Base-by-base conservation (phyloP, 495 filamentous ascomycete genomes). In the Diplogelasinospora grovesii region DNA sequence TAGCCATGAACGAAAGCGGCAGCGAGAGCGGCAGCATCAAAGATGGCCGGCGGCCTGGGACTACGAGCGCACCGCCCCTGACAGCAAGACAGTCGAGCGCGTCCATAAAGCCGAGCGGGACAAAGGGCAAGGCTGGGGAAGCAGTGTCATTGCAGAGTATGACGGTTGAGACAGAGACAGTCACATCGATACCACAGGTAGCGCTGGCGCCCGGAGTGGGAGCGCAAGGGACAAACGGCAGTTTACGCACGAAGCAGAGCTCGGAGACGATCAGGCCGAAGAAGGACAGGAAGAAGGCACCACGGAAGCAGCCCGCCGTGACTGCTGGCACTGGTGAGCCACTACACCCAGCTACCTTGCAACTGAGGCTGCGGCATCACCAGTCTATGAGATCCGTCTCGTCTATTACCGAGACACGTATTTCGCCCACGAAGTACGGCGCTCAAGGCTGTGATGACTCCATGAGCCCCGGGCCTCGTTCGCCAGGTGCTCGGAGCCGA, bases 151-250 rank as follows among this genome's bases (percentile, higher is more conserved):
- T 85, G 22, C 81, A 82, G 52, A 94, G 86, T 49, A 98, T 98
- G 92, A 96, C 86, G 25, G 90, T 98, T 9, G 92, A 98, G 64
- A 97, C 92, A 3, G 92, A 98, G 66, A 93, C 88, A 4, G 93
- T 98, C 34, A 84, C 76, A 23, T 90, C 92, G 11, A 85, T 95
- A 23, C 88, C 86, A 5, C 90, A 93, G 53, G 79, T 93, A n/a
- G 82, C 86, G 9, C 61, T 93, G 22, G 80, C 81, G 18, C 74
- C 83, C 19, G 82, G 73, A 10, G 66, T 75, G 4, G 78, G 78
- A 18, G 77, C 82, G 27, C 78, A 83, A 47, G 73, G 74, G 19
- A 66, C 73, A 13, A 72, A 71, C 46, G 84, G 82, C 20, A 95
- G 85, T 50, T 64, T 98, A 29, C 81, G 89, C 48, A 76, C 83